phyloP scores from a whole-genome alignment of 345 rosid species.

The Psidium guajava region DNA sequence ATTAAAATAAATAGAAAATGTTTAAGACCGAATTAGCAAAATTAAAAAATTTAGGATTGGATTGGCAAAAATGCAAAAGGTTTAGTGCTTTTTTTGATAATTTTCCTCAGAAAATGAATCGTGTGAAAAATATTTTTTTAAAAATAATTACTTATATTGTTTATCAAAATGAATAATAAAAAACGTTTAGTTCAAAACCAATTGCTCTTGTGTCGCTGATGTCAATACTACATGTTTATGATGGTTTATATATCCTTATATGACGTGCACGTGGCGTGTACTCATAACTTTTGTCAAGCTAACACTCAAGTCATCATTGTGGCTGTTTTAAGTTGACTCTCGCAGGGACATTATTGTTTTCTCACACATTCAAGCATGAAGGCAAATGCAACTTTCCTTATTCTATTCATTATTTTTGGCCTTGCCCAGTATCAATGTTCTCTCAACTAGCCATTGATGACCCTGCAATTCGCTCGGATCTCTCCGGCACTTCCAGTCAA shows the following conservation, averaged over 20 bases:
- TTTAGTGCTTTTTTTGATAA: too few species aligned
- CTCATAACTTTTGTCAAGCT: background rate
- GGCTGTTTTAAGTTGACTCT: background rate
- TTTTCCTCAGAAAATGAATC: too few species aligned
- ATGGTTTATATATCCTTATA: too few species aligned
- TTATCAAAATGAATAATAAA: too few species aligned
- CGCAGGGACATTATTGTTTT: background rate
- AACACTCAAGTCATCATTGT: background rate
- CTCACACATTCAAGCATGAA: background rate
- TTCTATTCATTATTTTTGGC: background rate
- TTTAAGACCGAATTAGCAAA: too few species aligned
- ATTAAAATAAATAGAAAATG: too few species aligned
- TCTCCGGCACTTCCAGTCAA: slow-evolving; percentile 52
- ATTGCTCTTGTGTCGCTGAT: too few species aligned
- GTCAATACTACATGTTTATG: too few species aligned
- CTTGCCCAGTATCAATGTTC: background rate
- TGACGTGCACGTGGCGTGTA: background rate
- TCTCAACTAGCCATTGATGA: slow-evolving; percentile 14
- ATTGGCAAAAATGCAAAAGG: too few species aligned
- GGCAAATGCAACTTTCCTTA: background rate
- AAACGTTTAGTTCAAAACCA: too few species aligned
- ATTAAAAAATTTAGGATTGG: too few species aligned
- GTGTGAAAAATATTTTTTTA: too few species aligned
- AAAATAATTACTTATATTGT: background rate
- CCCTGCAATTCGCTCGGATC: slow-evolving; percentile 52